Conservation (phyloP, 208 protist species). For the Trypanosoma lewisi region DNA sequence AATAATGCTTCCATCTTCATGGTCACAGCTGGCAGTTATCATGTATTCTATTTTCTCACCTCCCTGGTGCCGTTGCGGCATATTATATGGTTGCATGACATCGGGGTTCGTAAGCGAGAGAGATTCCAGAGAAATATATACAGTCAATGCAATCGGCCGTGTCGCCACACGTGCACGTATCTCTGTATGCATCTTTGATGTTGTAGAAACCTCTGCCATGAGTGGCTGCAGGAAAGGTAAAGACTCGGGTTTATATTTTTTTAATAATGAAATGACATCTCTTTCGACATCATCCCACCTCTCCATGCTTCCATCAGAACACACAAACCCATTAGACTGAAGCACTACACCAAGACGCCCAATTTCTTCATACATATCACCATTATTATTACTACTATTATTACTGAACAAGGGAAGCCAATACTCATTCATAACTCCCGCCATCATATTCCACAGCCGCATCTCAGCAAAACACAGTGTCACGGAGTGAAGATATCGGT, state of each 20-base stretch:
- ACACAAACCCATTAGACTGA: slow-evolving; percentile 18
- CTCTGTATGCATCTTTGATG: slow-evolving; percentile 14
- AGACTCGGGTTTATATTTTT: slow-evolving; percentile 15
- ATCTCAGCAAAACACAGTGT: slow-evolving; percentile 20
- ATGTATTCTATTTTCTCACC: slow-evolving; percentile 5
- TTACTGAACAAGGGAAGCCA: slow-evolving; percentile 24
- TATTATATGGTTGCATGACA: too few species aligned
- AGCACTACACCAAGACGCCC: slow-evolving; percentile 12
- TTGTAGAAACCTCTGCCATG: background rate
- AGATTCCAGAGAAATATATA: slow-evolving; percentile 18
- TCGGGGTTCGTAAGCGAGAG: slow-evolving; percentile 3
- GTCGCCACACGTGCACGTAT: slow-evolving; percentile 9
- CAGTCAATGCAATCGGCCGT: slow-evolving; percentile 13
- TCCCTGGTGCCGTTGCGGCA: background rate
- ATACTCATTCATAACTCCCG: slow-evolving; percentile 1
- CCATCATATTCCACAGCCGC: slow-evolving; percentile 12
- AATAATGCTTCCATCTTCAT: slow-evolving; percentile 5
- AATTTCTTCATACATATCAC: slow-evolving; percentile 6
- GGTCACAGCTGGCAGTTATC: slow-evolving; percentile 8
- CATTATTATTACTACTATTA: too few species aligned
- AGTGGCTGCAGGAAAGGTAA: slow-evolving; percentile 19
- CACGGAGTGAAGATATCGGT: slow-evolving; percentile 15
- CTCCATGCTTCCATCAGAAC: background rate
- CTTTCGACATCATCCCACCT: slow-evolving; percentile 11
- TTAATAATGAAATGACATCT: slow-evolving; percentile 24